phyloP scores from a whole-genome alignment of 2,329 filamentous ascomycete genomes.

The Colletotrichum sp. region DNA sequence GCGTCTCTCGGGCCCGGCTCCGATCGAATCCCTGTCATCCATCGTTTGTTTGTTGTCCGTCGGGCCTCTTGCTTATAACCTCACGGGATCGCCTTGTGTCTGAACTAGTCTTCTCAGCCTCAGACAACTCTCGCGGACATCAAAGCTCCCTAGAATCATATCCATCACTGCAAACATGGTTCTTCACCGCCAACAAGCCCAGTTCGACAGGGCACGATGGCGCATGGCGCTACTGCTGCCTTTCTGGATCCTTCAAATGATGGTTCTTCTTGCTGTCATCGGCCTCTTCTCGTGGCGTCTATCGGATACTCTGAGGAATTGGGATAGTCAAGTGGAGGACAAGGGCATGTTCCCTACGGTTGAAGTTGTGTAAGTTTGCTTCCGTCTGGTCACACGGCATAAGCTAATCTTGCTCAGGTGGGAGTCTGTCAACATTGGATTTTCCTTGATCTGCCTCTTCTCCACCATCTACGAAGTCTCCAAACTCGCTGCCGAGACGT shows the following conservation, averaged over 20 bases:
- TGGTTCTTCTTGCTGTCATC: constrained; percentile 50
- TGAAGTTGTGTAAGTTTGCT: constrained; percentile 53
- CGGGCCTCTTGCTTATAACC: constrained; percentile 12
- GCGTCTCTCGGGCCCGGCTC: constrained; percentile 9
- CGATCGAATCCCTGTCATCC: constrained; percentile 1
- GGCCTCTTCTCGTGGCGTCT: constrained; percentile 61
- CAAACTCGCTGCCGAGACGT: constrained; percentile 50
- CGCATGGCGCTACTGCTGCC: constrained; percentile 51
- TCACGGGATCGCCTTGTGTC: background rate
- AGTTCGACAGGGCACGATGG: constrained; percentile 60
- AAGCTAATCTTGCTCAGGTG: constrained; percentile 43
- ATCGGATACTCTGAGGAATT: constrained; percentile 48
- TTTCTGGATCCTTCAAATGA: constrained; percentile 54
- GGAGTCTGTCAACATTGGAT: constrained; percentile 56
- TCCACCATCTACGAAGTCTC: constrained; percentile 54
- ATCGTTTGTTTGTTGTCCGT: background rate
- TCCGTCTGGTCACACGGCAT: background rate
- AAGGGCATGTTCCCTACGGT: constrained; percentile 46
- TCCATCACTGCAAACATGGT: constrained; percentile 34
- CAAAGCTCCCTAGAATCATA: background rate
- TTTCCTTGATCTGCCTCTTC: constrained; percentile 51
- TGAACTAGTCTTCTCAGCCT: background rate
- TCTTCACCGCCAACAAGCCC: constrained; percentile 54
- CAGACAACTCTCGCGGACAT: background rate
- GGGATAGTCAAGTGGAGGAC: constrained; percentile 41